phyloP scores from a whole-genome alignment of 345 rosid genomes.

The Arabidopsis arenosa region DNA sequence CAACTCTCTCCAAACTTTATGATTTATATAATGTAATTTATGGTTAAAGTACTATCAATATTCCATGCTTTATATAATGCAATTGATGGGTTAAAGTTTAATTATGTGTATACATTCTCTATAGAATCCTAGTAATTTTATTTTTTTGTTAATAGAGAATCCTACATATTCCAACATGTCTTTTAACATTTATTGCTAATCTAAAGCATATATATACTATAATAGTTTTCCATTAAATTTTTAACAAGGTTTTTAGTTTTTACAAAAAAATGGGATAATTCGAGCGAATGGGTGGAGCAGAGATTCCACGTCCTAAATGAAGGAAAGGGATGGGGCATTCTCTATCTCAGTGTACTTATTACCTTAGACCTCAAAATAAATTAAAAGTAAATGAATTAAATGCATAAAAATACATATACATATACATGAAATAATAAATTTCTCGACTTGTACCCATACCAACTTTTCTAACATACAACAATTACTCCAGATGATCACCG shows the following conservation, averaged over 20 bases:
- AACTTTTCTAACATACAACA: slow-evolving; percentile 21
- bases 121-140: neutral
- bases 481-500: slow-evolving; percentile 30
- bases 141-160: neutral
- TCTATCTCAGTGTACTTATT: slow-evolving; percentile 52
- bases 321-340: slow-evolving; percentile 70
- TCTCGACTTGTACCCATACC: slow-evolving; percentile 28
- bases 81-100: neutral
- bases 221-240: slow-evolving; percentile 30
- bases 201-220: slow-evolving; percentile 4
- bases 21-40: neutral
- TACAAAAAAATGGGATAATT: slow-evolving; percentile 46
- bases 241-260: slow-evolving; percentile 14
- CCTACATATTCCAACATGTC: neutral
- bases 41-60: slow-evolving; percentile 3
- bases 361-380: slow-evolving; percentile 47
- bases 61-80: slow-evolving; percentile 51
- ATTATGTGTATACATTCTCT: slow-evolving; percentile 41
- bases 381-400: slow-evolving; percentile 20
- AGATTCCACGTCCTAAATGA: slow-evolving; percentile 68
- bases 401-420: slow-evolving; percentile 8
- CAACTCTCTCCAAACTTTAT: neutral
- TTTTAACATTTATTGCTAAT: slow-evolving; percentile 10
- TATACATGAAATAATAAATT: slow-evolving; percentile 29
- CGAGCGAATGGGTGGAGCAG: slow-evolving; percentile 76